These are phyloP conservation scores for Solanum chaucha DNA, from an alignment of 257 asterid species.

Conservation along the genomic window DNA sequence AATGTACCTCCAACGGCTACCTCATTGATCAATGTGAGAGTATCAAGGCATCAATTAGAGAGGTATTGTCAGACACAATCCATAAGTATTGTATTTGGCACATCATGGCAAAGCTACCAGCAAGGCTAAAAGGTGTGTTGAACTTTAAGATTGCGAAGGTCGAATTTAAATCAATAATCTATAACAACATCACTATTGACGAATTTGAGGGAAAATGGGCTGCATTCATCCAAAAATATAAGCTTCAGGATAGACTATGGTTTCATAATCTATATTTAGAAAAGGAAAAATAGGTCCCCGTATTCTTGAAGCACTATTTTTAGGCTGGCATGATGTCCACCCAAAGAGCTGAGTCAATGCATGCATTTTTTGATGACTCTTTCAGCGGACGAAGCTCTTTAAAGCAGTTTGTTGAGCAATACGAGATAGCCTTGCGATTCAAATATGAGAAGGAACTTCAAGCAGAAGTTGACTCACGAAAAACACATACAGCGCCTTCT, in stretches of 20 bases:
- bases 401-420: neutral
- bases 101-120: neutral
- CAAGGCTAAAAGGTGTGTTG: neutral
- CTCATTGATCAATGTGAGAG: neutral
- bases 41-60: neutral
- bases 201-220: neutral
- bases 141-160: neutral
- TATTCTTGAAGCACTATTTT: neutral
- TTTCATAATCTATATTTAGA: too few relatives aligned
- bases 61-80: neutral
- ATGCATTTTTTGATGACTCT: neutral
- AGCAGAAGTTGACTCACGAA: neutral
- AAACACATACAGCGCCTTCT: neutral
- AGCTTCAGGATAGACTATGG: neutral
- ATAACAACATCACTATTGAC: neutral
- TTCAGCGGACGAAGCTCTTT: neutral
- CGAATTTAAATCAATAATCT: neutral
- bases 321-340: neutral
- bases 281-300: neutral
- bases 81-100: neutral
- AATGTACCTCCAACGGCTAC: neutral
- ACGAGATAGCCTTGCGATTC: neutral
- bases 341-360: neutral
- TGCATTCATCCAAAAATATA: neutral
- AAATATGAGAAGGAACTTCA: neutral